phyloP scores from a whole-genome alignment of 2,329 filamentous ascomycete species.

The Thelonectria discophora region DNA sequence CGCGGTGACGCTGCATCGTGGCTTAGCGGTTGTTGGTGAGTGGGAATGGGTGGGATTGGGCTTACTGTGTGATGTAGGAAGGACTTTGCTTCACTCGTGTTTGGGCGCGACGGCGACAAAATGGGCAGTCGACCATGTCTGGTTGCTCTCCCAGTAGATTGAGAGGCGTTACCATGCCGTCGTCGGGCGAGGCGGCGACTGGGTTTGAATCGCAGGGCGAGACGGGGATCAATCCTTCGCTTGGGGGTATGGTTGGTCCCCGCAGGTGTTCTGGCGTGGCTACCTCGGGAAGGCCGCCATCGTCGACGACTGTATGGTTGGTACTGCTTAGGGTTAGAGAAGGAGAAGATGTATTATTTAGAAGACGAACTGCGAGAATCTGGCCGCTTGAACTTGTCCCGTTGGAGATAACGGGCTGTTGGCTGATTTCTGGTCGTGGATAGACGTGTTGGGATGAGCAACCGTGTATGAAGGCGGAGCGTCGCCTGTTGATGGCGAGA shows the following conservation, averaged over 20 bases:
- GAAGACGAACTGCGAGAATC: background rate
- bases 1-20: conserved; percentile 25
- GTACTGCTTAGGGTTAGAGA: conserved; percentile 17
- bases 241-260: conserved; percentile 3
- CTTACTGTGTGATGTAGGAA: conserved; percentile 37
- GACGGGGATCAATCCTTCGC: conserved; percentile 34
- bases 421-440: background rate
- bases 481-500: background rate
- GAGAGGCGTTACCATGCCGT: conserved; percentile 33
- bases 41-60: background rate
- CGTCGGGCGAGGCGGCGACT: background rate
- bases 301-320: conserved; percentile 20
- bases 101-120: conserved; percentile 32
- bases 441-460: background rate
- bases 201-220: background rate
- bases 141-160: conserved; percentile 34
- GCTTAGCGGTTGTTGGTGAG: background rate
- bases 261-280: conserved; percentile 11
- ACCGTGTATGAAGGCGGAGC: background rate
- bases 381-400: background rate
- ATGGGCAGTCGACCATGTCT: conserved; percentile 38
- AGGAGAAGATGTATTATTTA: no score
- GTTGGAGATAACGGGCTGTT: background rate
- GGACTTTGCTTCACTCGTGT: conserved; percentile 36
- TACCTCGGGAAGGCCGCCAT: conserved; percentile 35